A percentile compares a stretch with the other conserved stretches of the same genome.
Evolutionary conservation across 2,329 filamentous ascomycete species (phyloP).

Genomic region (Spiromastix sp.): DNA sequence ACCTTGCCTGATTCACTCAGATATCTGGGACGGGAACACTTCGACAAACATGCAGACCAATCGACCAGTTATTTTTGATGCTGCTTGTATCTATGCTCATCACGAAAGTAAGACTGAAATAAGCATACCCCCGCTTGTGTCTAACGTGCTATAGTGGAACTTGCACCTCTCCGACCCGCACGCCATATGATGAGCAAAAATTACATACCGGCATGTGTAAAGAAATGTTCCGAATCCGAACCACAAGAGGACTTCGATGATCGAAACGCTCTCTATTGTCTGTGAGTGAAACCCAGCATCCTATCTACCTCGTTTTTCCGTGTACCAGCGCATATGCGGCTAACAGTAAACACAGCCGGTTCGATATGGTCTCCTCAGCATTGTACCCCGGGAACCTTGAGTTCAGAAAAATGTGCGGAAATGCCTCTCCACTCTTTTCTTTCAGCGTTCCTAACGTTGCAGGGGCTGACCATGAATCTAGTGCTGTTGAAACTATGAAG

Average conservation of each 20-base stretch:
- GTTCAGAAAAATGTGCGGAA: too few relatives aligned
- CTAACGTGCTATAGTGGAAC: not conserved
- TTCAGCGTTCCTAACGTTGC: too few relatives aligned
- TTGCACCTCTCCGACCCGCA: not conserved
- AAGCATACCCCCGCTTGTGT: not conserved
- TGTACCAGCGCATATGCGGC: too few relatives aligned
- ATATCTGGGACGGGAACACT: conserved; percentile 34
- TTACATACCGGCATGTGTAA: not conserved
- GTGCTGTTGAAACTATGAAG: not conserved
- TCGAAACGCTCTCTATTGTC: not conserved
- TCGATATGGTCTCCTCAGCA: not conserved
- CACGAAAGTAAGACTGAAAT: conserved; percentile 23
- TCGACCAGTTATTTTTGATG: conserved; percentile 27
- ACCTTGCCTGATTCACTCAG: conserved; percentile 36
- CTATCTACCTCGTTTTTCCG: too few relatives aligned
- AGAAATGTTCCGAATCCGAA: not conserved
- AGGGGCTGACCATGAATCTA: not conserved
- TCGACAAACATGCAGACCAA: conserved; percentile 22
- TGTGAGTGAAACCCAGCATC: not conserved
- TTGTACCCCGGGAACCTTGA: not conserved
- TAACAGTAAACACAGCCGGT: too few relatives aligned
- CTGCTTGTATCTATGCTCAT: conserved; percentile 30
- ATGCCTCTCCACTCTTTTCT: too few relatives aligned
- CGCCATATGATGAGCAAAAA: not conserved
- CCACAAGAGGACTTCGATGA: not conserved